Base-by-base conservation (phyloP, 768 basidiomycete genomes). In the Podaxis sp. region DNA sequence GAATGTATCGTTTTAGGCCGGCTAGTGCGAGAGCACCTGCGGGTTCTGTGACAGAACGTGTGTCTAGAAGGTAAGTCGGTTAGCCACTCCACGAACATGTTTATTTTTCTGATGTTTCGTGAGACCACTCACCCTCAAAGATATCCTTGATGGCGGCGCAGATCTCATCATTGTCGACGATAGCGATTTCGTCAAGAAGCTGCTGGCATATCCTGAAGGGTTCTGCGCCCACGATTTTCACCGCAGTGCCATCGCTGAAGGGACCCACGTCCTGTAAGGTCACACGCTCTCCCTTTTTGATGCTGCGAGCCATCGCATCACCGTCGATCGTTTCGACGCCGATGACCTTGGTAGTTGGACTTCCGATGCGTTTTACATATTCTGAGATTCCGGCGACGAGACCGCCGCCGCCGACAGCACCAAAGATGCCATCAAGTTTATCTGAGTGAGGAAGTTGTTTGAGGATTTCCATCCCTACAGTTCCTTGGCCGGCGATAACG, bases 141-240 rank as follows among this genome's bases (percentile, higher is more conserved):
- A 98, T 90, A 69, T 99, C 97, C 76, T 98, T 98, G 77, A 98
- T 98, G 4, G 95, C 95, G 6, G 97, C 97, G 71, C 97, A 99
- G 50, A 99, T 87, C 73, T 96, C 96, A 71, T 99, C 97, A 65
- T 97, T 98, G 71, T 92, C 86, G 33, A 90, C 93, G 69, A 89
- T 85, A 55, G 95, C 86, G 37, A 98, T 76, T 2, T 85, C 87
- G 67, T 98, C 94, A 19, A 98, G 75, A 40, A 93, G 80, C 52
- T 90, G 80, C 73, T 91, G 82, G 76, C 96, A 98, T 64, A 99
- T 85, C 63, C 96, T 84, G 77, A 98, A 97, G 0, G 94, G 88
- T 72, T 99, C 97, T 74, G 89, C 90, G 22, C 97, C 97, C 2
- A 99, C 96, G 54, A 95, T 83, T 74, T 91, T 91, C 50, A 99